Percentiles rank a stretch among this genome's conserved stretches.
These are phyloP conservation scores for Cercospora berteroae DNA, from an alignment of 2,329 filamentous ascomycete species.

Conservation along the genomic window DNA sequence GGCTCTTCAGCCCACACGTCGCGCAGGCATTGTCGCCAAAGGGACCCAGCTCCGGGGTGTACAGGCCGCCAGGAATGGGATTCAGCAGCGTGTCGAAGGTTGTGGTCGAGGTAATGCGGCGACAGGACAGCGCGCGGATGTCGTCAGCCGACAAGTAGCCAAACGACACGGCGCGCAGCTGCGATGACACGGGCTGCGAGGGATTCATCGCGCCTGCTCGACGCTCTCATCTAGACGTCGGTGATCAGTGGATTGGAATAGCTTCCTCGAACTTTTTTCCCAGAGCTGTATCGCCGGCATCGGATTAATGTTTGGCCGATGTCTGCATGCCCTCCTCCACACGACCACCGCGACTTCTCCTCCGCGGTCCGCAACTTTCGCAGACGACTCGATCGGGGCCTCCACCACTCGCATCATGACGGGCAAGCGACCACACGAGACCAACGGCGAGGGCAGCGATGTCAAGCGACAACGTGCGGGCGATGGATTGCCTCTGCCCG, in stretches of 20 bases:
- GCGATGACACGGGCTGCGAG: slow-evolving; percentile 74
- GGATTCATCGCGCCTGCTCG: slow-evolving; percentile 41
- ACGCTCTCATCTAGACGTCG: background rate
- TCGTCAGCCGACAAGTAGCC: slow-evolving; percentile 78
- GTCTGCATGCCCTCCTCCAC: background rate
- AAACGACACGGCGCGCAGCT: slow-evolving; percentile 86
- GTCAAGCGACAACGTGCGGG: slow-evolving; percentile 43
- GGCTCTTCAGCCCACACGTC: slow-evolving; percentile 81
- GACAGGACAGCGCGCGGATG: slow-evolving; percentile 85
- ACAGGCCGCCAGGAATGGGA: slow-evolving; percentile 84
- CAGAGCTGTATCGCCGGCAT: background rate
- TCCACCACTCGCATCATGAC: slow-evolving; percentile 24
- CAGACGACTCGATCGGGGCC: background rate
- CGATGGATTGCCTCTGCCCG: slow-evolving; percentile 38
- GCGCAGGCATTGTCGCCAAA: slow-evolving; percentile 84
- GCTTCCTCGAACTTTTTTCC: slow-evolving; percentile 10
- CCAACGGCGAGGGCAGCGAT: slow-evolving; percentile 41
- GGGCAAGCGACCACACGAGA: slow-evolving; percentile 45
- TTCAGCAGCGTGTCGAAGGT: slow-evolving; percentile 94
- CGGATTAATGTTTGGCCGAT: background rate
- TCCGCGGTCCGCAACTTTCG: slow-evolving; percentile 2
- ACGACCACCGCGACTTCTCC: background rate
- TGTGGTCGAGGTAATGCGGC: slow-evolving; percentile 85
- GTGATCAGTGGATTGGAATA: background rate
- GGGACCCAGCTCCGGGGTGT: slow-evolving; percentile 86